phyloP scores from a whole-genome alignment of 1,139 yeast species.

The Taphrina deformans region DNA sequence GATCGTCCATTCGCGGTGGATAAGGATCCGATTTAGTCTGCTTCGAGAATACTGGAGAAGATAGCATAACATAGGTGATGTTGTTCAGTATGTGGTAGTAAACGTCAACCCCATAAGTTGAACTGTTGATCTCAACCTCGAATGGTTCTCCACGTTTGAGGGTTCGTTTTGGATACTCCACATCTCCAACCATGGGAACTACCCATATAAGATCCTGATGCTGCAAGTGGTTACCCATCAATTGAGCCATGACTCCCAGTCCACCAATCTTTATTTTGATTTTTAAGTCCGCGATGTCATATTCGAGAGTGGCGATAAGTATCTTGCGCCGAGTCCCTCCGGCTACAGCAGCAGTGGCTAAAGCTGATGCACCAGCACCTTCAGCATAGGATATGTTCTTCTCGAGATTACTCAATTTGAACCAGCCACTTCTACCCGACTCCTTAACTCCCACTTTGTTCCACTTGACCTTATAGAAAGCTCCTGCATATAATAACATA shows the following conservation, averaged over 20 bases:
- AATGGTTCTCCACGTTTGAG: slow-evolving; percentile 27
- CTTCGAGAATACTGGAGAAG: slow-evolving; percentile 32
- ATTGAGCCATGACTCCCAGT: slow-evolving; percentile 35
- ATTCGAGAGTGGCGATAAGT: slow-evolving; percentile 34
- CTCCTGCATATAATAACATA: slow-evolving; percentile 20
- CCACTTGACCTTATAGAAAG: slow-evolving; percentile 27
- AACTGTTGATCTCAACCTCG: slow-evolving; percentile 23
- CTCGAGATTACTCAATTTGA: slow-evolving; percentile 5
- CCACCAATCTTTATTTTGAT: slow-evolving; percentile 36
- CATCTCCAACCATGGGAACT: slow-evolving; percentile 35
- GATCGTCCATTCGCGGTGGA: slow-evolving; percentile 35
- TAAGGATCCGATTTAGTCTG: slow-evolving; percentile 34
- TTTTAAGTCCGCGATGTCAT: slow-evolving; percentile 31
- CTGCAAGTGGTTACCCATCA: slow-evolving; percentile 31
- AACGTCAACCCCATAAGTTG: slow-evolving; percentile 26
- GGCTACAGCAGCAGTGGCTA: slow-evolving; percentile 13
- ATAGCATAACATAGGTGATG: slow-evolving; percentile 27
- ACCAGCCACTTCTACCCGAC: slow-evolving; percentile 1
- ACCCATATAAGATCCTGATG: slow-evolving; percentile 35
- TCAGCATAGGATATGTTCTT: neutral
- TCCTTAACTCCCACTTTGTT: slow-evolving; percentile 20
- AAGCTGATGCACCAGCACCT: slow-evolving; percentile 5
- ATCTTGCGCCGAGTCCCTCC: slow-evolving; percentile 8
- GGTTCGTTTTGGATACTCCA: slow-evolving; percentile 23
- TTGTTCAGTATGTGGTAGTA: slow-evolving; percentile 22